Evolutionary conservation across 78 protist genomes (phyloP).

Genomic region (Emiliania huxleyi): DNA sequence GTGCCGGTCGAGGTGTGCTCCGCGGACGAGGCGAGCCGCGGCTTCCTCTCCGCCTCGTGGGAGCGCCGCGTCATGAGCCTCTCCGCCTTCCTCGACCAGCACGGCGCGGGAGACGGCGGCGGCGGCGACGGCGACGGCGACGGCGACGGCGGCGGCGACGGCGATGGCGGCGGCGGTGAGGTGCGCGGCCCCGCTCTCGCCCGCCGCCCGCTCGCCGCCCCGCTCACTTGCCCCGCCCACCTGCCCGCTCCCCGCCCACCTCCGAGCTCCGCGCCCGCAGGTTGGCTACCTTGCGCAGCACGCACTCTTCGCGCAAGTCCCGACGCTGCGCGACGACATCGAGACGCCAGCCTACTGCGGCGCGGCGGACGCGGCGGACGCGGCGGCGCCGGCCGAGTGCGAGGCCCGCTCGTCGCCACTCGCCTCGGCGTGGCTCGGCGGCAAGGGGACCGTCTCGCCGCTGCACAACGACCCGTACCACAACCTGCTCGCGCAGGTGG

Average conservation of each 20-base stretch:
- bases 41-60: neutral
- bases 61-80: neutral
- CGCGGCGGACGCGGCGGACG: neutral
- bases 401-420: slow-evolving; percentile 65
- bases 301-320: neutral
- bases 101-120: no score
- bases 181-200: no score
- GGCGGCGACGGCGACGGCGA: no score
- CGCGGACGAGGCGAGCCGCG: neutral
- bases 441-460: slow-evolving; percentile 68
- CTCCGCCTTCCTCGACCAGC: neutral
- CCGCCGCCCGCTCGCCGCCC: no score
- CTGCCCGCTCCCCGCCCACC: no score
- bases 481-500: slow-evolving; percentile 59
- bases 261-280: no score
- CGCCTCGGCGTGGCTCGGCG: slow-evolving; percentile 53
- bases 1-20: neutral
- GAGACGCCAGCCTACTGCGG: neutral
- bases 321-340: neutral
- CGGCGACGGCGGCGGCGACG: no score
- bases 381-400: slow-evolving; percentile 52
- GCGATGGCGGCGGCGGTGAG: no score
- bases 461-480: slow-evolving; percentile 63
- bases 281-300: neutral
- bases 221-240: no score